Base-by-base conservation (phyloP, 2,329 filamentous ascomycete genomes). In the Aspergillus unguis region DNA sequence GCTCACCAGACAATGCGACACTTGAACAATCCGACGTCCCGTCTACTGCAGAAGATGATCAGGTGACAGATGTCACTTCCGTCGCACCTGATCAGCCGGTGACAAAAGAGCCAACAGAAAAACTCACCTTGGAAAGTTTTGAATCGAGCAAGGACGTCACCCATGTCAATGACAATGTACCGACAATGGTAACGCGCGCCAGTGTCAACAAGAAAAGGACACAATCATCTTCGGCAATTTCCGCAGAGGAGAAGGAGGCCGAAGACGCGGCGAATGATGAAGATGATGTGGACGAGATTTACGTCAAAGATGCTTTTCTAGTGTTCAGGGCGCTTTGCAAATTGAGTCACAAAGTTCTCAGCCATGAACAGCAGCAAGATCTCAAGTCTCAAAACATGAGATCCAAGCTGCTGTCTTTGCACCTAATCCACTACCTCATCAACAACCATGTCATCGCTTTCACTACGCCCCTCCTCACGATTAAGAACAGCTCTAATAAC, bases 261-360 rank as follows among this genome's bases (percentile, higher is more conserved):
- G 56, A 62, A 25, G 70, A 77, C 49, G 62, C 64, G 6, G 17
- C 51, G 5, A 63, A 68, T 25, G 62, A 70, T 4, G 82, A 85
- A 53, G 82, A 84, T 48, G 83, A 85, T 54, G 91, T 96, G 67
- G 94, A 99, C 65, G 94, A 99, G 68, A 90, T 97, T 23, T 97
- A 95, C 68, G 91, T 97, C 63, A 89, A 94, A 62, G 94, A 99
- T 74, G 92, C 94, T 7, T 99, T 97, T 71, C 82, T 99, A 25
- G 91, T 99, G 42, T 97, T 99, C 75, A 84, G 94, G 31, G 96
- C 94, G 3, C 94, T 99, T 76, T 99, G 95, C 79, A 96, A 96
- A 72, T 78, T 99, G 42, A 96, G 92, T 54, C 96, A 92, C 57
- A 99, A 99, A 70, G 78, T 91, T 37, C 78, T 99, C 27, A 85